Evolutionary conservation across 2,329 filamentous ascomycete genomes (phyloP).

Genomic region (Diaporthe ilicicola): DNA sequence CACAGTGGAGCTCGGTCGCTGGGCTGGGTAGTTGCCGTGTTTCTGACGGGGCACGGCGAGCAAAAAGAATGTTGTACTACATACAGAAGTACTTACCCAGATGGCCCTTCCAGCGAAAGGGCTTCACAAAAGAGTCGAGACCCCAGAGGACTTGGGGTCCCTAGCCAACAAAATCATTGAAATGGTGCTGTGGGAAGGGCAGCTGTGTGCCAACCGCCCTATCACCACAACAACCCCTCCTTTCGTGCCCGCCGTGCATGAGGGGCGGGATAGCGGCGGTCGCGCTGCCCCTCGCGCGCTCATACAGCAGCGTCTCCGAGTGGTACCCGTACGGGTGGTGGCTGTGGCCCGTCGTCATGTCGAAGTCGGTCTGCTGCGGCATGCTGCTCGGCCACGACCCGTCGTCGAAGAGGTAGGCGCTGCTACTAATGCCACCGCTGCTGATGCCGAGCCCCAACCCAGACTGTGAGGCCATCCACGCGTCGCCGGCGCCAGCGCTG

Average conservation of each 20-base stretch:
- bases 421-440: no score
- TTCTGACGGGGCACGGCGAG: no score
- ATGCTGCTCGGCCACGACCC: neutral
- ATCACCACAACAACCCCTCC: neutral
- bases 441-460: neutral
- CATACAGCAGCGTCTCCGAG: neutral
- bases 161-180: neutral
- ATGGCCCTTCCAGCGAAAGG: no score
- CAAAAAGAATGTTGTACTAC: no score
- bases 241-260: neutral
- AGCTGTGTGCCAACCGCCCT: neutral
- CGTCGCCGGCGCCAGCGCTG: no score
- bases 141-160: no score
- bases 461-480: neutral
- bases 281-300: constrained; percentile 10
- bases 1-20: no score
- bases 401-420: neutral
- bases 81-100: no score
- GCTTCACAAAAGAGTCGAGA: no score
- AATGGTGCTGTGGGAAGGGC: neutral
- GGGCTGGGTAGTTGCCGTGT: no score
- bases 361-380: neutral
- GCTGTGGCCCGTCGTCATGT: neutral
- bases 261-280: neutral
- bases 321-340: neutral